phyloP scores from a whole-genome alignment of 2,329 filamentous ascomycete genomes.

The Paradendryphiella salina region DNA sequence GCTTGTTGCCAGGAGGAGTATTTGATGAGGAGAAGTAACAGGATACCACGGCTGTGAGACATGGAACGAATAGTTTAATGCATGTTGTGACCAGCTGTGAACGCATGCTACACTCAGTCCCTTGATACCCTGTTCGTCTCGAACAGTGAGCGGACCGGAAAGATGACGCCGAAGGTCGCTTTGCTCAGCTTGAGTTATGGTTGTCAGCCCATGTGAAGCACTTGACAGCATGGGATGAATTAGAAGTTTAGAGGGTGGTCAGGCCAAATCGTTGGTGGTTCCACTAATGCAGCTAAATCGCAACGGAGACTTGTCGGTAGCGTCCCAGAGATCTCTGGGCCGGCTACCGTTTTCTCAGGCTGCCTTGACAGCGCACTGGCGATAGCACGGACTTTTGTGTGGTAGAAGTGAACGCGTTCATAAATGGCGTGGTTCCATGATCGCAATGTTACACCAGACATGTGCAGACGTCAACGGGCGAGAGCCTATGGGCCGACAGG shows the following conservation, averaged over 20 bases:
- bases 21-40: conserved; percentile 16
- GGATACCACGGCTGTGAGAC: conserved; percentile 12
- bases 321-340: conserved; percentile 21
- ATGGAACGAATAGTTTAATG: conserved; percentile 20
- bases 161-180: conserved; percentile 6
- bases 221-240: background rate
- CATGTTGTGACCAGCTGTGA: conserved; percentile 18
- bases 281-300: conserved; percentile 18
- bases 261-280: conserved; percentile 1
- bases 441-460: conserved; percentile 8
- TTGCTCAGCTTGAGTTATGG: background rate
- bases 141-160: conserved; percentile 9
- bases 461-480: conserved; percentile 11
- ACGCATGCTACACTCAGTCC: conserved; percentile 18
- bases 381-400: conserved; percentile 9
- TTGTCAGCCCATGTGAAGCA: conserved; percentile 1
- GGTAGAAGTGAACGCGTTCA: conserved; percentile 5
- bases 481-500: background rate
- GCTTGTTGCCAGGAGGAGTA: conserved; percentile 11
- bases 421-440: conserved; percentile 9
- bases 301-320: conserved; percentile 27
- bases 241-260: background rate
- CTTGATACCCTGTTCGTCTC: conserved; percentile 1
- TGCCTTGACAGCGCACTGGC: conserved; percentile 25
- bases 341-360: conserved; percentile 15